A percentile compares a stretch with the other conserved stretches of the same genome.
Conservation (phyloP, 176 grass and related monocot genomes). For the Oryza punctata region DNA sequence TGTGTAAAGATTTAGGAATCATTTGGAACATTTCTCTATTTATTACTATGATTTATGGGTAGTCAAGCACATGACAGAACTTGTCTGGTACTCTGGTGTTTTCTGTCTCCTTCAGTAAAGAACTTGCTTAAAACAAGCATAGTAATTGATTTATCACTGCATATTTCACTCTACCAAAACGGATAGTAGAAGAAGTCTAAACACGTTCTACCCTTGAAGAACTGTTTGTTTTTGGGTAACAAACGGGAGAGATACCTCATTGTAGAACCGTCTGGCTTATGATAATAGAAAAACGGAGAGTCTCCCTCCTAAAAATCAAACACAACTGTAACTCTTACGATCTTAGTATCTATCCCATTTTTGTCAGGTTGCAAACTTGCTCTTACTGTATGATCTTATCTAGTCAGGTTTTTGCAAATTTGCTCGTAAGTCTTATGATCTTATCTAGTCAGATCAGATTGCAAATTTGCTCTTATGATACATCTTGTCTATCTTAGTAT, state of each 20-base stretch:
- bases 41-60: not conserved
- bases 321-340: too few species aligned
- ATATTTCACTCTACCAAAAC: not conserved
- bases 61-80: not conserved
- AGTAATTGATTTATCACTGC: not conserved
- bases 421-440: not conserved
- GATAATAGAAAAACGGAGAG: not conserved
- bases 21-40: not conserved
- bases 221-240: not conserved
- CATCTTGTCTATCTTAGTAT: too few species aligned
- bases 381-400: not conserved
- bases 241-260: not conserved
- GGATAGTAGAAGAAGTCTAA: not conserved
- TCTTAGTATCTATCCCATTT: too few species aligned
- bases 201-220: too few species aligned
- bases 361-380: too few species aligned
- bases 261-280: not conserved
- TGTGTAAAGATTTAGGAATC: slow-evolving; percentile 15
- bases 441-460: too few species aligned
- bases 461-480: too few species aligned
- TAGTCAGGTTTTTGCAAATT: not conserved
- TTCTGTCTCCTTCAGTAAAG: not conserved
- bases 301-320: too few species aligned
- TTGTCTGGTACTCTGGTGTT: not conserved
- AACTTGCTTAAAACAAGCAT: not conserved